Base-by-base conservation (phyloP, 495 filamentous ascomycete species). In the Penicillium canariense region DNA sequence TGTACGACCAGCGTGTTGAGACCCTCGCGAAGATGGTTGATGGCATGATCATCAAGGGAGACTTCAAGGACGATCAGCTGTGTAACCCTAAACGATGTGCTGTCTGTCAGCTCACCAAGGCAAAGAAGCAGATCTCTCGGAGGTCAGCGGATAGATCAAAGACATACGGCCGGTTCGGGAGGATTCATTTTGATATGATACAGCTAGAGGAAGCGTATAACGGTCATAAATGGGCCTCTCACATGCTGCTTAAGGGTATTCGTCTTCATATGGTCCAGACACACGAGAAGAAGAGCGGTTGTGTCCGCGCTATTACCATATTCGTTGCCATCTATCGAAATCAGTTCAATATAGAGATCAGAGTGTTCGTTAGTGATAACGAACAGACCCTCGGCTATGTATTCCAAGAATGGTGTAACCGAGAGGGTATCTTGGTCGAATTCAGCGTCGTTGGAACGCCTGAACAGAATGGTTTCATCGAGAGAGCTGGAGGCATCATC, bases 401-500 rank as follows among this genome's bases (percentile, higher is more conserved):
- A 2, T 23, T 34, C 10, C 8, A 39, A 2, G 20, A n/a, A 2
- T 46, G 7, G 1, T n/a, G 52, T 2, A 4, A 9, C 2, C 4
- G 9, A 4, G 25, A 34, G 9, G 25, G 28, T 2, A 43, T 48
- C 5, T 20, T 47, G 2, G 17, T 47, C 12, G 18, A 39, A 12
- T 8, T 28, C 9, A 49, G 20, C 14, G 17, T 38, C 4, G 40
- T 20, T 0, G 40, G 31, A 2, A 17, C 30, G 8, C 54, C 48
- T 2, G 50, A 58, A 22, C 47, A 48, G 38, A 58, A 58, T 31
- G 30, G 55, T 1, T 35, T 22, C 18, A 22, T 36, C 5, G 44
- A 58, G 49, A 31, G 55, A 49, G 28, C 49, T 20, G 50, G 43
- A 28, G 56, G 50, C 39, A 42, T 58, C 4, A 49, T 59, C 10